Evolutionary conservation across 345 rosid genomes (phyloP).

Genomic region (Acer negundo): DNA sequence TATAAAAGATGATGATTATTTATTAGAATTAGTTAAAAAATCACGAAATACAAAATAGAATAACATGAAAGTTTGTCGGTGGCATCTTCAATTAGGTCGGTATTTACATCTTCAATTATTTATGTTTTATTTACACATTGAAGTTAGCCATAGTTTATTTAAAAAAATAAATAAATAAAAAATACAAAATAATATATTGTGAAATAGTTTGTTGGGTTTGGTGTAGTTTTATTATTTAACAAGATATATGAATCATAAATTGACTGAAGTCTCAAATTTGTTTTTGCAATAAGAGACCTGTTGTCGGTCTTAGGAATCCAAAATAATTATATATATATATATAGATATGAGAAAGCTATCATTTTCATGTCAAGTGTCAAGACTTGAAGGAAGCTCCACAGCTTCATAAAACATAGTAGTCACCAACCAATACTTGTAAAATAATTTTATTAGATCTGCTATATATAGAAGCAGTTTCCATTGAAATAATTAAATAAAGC

Average conservation of each 20-base stretch:
- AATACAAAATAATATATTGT: background rate
- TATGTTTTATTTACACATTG: too few relatives aligned
- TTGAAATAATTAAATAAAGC: too few relatives aligned
- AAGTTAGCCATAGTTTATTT: too few relatives aligned
- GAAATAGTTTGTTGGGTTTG: conserved; percentile 1
- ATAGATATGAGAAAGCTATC: background rate
- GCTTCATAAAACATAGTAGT: background rate
- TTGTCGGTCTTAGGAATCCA: background rate
- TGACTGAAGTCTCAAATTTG: background rate
- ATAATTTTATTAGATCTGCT: background rate
- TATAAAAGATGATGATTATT: background rate
- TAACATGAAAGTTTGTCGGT: background rate
- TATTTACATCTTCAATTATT: too few relatives aligned
- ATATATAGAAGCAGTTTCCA: too few relatives aligned
- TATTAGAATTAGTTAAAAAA: background rate
- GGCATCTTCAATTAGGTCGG: background rate
- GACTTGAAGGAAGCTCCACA: background rate
- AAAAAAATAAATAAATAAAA: too few relatives aligned
- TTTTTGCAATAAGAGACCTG: background rate
- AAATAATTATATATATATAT: too few relatives aligned
- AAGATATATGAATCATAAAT: background rate
- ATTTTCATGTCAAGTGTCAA: background rate
- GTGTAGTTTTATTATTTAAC: background rate
- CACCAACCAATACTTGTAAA: background rate
- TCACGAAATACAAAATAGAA: too few relatives aligned